These are phyloP conservation scores for Ochetophila trinervis DNA, from an alignment of 306 rosid species.

Conservation along the genomic window DNA sequence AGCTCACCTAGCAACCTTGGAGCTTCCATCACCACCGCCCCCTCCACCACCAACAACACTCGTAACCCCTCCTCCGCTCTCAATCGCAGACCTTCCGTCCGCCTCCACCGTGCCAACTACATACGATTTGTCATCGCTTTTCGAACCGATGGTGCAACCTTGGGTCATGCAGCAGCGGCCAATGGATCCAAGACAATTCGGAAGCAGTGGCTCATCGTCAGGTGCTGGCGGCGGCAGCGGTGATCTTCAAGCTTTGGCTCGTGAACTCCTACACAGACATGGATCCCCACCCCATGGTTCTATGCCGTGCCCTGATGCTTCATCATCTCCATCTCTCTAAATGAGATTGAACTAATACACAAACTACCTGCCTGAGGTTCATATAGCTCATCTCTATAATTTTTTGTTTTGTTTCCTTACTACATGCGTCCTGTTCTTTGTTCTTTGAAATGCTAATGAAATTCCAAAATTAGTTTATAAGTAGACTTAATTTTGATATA, in stretches of 20 bases:
- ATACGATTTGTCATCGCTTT: conserved; percentile 73
- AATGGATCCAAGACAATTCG: conserved; percentile 46
- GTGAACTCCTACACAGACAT: conserved; percentile 59
- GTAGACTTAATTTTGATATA: background rate
- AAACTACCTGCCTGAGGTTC: conserved; percentile 32
- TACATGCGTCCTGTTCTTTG: background rate
- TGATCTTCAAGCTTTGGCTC: conserved; percentile 75
- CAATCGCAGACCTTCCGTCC: conserved; percentile 56
- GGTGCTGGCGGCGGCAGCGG: conserved; percentile 26
- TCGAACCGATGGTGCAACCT: conserved; percentile 73
- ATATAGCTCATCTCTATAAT: conserved; percentile 23
- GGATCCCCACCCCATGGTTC: conserved; percentile 38
- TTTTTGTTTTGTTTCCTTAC: background rate
- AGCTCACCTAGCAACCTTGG: conserved; percentile 71
- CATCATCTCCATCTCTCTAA: conserved; percentile 51
- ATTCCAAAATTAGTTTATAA: conserved; percentile 7
- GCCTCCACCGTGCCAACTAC: conserved; percentile 40
- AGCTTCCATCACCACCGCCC: conserved; percentile 62
- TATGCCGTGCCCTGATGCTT: conserved; percentile 39
- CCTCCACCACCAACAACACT: conserved; percentile 36
- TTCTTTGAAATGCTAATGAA: conserved; percentile 8
- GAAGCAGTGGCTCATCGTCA: conserved; percentile 25
- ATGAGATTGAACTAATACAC: conserved; percentile 34
- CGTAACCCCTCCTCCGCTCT: conserved; percentile 27
- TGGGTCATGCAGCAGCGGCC: conserved; percentile 64